These are phyloP conservation scores for Lasiosphaeriaceae sp. DNA, from an alignment of 495 filamentous ascomycete genomes.

Conservation along the genomic window DNA sequence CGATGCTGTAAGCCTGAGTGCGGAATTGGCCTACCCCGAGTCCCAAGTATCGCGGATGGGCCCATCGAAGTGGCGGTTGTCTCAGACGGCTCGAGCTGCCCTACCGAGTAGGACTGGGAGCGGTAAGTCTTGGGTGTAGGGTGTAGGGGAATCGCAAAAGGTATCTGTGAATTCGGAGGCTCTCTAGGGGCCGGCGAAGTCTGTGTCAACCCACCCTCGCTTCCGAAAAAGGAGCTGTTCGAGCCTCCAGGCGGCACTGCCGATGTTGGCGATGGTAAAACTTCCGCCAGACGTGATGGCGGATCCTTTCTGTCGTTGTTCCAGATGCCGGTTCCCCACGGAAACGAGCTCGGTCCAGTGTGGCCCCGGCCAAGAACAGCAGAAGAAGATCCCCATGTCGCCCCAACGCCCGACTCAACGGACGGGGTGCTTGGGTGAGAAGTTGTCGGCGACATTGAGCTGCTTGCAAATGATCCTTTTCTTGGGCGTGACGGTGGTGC, in stretches of 20 bases:
- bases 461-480: slow-evolving; percentile 59
- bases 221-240: slow-evolving; percentile 40
- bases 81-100: slow-evolving; percentile 75
- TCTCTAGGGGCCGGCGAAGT: slow-evolving; percentile 44
- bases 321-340: slow-evolving; percentile 77
- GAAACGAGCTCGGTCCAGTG: slow-evolving; percentile 53
- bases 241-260: slow-evolving; percentile 50
- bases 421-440: slow-evolving; percentile 74
- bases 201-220: slow-evolving; percentile 36
- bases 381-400: slow-evolving; percentile 59
- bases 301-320: slow-evolving; percentile 74
- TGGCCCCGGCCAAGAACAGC: slow-evolving; percentile 55
- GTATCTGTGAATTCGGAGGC: slow-evolving; percentile 60
- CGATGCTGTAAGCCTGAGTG: slow-evolving; percentile 72
- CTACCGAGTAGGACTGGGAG: slow-evolving; percentile 95
- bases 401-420: slow-evolving; percentile 53
- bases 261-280: slow-evolving; percentile 73
- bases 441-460: slow-evolving; percentile 67
- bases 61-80: slow-evolving; percentile 43
- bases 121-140: slow-evolving; percentile 90
- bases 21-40: slow-evolving; percentile 50
- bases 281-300: slow-evolving; percentile 66
- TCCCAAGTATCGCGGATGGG: slow-evolving; percentile 41
- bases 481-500: slow-evolving; percentile 37
- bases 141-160: slow-evolving; percentile 85